Base-by-base conservation (phyloP, 306 rosid species). In the Lagenaria siceraria region DNA sequence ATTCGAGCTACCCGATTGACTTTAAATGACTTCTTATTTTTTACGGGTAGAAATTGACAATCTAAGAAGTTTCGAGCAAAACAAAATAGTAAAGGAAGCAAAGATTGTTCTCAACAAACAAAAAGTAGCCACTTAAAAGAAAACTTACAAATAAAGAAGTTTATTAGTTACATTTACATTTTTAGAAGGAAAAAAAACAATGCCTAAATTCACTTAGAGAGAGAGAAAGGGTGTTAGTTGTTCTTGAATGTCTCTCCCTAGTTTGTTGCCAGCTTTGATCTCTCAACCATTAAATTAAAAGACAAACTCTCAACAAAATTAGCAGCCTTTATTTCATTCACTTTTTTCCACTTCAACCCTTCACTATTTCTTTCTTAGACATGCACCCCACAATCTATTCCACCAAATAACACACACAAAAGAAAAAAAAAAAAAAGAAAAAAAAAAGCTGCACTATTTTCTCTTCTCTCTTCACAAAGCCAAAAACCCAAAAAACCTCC, bases 251-350 rank as follows among this genome's bases (percentile, higher is more conserved):
- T 76, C 31, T 82, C 81, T 77, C 51, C 76, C 80, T 55, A 60
- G 80, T 46, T 59, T 77, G 13, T 51, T 81, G 80, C 36, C 17
- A 68, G 78, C 64, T 52, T 78, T 82, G 74, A 52, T 81, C 81
- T 81, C 83, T 25, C 83, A 81, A 64, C 90, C 88, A 79, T 80
- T 79, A 81, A 78, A 81, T 86, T 76, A 59, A 75, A 56, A 31
- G 77, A 80, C 72, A 81, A 71, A 59, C 84, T 76, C 68, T 76
- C 68, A 55, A 78, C 83, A 59, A 73, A 75, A 62, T 74, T 78
- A 38, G 70, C 38, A 60, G 42, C 10, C 38, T 81, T 69, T 70
- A 49, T 74, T 63, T n/a, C 65, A 21, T 7, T 21, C 54, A 24
- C n/a, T 13, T n/a, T 75, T 33, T 66, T 17, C 61, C 10, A 38